Evolutionary conservation across 1,284 basidiomycete genomes (phyloP).

Genomic region (Mrakiaceae sp.): DNA sequence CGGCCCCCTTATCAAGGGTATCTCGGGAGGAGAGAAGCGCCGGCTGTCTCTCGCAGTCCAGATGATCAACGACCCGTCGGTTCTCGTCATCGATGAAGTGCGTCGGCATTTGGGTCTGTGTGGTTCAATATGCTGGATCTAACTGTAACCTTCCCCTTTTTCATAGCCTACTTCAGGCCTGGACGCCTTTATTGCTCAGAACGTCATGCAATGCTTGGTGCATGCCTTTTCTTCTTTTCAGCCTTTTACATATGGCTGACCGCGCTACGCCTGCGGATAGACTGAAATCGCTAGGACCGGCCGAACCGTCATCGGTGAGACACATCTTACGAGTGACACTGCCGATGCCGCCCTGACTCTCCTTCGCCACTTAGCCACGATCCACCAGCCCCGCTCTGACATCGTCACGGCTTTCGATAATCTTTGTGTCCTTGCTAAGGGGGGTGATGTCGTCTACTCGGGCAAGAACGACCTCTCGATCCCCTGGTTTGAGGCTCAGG

Average conservation of each 20-base stretch:
- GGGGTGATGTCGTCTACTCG: slow-evolving; percentile 36
- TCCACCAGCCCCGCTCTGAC: slow-evolving; percentile 45
- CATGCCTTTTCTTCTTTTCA: neutral
- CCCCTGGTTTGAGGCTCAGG: slow-evolving; percentile 29
- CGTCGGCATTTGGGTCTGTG: neutral
- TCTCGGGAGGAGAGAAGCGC: slow-evolving; percentile 45
- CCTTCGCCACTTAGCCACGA: slow-evolving; percentile 31
- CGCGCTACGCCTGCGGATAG: slow-evolving; percentile 20
- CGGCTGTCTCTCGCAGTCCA: slow-evolving; percentile 44
- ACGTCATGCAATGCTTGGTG: slow-evolving; percentile 26
- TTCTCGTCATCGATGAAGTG: slow-evolving; percentile 39
- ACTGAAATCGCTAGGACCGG: slow-evolving; percentile 42
- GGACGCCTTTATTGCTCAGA: slow-evolving; percentile 42
- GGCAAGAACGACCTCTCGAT: slow-evolving; percentile 26
- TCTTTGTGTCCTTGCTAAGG: slow-evolving; percentile 42
- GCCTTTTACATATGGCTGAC: too few relatives aligned
- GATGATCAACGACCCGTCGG: slow-evolving; percentile 40
- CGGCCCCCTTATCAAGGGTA: slow-evolving; percentile 40
- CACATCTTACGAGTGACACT: neutral
- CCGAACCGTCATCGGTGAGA: slow-evolving; percentile 40
- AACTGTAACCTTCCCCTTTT: neutral
- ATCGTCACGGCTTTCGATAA: slow-evolving; percentile 38
- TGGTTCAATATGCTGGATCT: neutral
- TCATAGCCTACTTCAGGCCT: slow-evolving; percentile 35
- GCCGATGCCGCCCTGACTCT: neutral